These are phyloP conservation scores for Rosa chinensis DNA, from an alignment of 306 rosid genomes.

Conservation along the genomic window DNA sequence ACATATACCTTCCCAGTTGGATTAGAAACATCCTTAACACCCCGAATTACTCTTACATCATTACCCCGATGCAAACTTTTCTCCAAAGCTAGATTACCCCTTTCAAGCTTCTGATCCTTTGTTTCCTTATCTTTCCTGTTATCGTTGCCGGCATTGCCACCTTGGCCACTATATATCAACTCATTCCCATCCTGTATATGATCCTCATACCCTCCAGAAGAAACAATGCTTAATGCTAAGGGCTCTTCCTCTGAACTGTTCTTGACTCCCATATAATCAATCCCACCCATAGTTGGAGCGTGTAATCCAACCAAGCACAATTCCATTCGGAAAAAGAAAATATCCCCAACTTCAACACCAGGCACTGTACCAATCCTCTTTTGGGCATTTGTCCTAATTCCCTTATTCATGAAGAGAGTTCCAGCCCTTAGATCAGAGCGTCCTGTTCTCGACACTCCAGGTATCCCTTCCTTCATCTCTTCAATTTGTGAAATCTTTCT, in stretches of 20 bases:
- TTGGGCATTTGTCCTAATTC: constrained; percentile 63
- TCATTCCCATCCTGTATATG: constrained; percentile 66
- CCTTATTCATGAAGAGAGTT: constrained; percentile 68
- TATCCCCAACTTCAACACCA: constrained; percentile 90
- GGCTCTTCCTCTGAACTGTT: constrained; percentile 73
- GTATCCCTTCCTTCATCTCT: constrained; percentile 45
- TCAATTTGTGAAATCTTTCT: constrained; percentile 70
- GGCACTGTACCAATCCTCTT: constrained; percentile 70
- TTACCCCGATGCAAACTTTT: constrained; percentile 74
- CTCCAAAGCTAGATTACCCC: constrained; percentile 94
- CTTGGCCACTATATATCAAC: constrained; percentile 90
- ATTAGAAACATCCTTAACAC: constrained; percentile 53
- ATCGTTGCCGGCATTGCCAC: constrained; percentile 50
- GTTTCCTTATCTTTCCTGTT: constrained; percentile 56
- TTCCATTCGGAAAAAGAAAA: constrained; percentile 84
- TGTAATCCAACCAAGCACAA: constrained; percentile 81
- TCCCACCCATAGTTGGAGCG: constrained; percentile 90
- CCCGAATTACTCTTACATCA: constrained; percentile 82
- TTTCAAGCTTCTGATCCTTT: constrained; percentile 92
- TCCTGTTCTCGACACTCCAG: constrained; percentile 49
- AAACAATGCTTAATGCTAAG: constrained; percentile 86
- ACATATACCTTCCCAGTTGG: constrained; percentile 78
- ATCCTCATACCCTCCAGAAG: constrained; percentile 95
- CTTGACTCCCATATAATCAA: constrained; percentile 75
- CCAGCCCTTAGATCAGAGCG: constrained; percentile 83